These are phyloP conservation scores for Selaginella moellendorffii DNA, from an alignment of 75 land plant species.

Conservation along the genomic window DNA sequence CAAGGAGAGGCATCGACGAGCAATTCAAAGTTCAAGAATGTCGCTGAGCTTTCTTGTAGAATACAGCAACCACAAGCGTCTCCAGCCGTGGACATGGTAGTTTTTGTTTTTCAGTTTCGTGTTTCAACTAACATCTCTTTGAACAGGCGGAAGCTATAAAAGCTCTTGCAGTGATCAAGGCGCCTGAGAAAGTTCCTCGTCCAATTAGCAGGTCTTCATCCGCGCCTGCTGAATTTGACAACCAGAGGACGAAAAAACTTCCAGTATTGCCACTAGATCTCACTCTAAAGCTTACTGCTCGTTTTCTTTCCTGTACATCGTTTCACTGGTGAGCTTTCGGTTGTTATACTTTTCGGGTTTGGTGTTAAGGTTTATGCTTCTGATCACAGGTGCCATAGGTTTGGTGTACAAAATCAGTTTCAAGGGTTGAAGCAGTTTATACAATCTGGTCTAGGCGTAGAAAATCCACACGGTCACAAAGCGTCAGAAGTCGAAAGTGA, in stretches of 20 bases:
- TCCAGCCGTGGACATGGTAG: background rate
- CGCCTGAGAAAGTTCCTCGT: background rate
- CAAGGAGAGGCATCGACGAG: background rate
- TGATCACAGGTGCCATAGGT: conserved; percentile 22
- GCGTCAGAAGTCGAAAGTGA: conserved; percentile 2
- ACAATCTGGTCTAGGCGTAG: conserved; percentile 8
- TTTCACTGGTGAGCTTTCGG: conserved; percentile 40
- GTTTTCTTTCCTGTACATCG: conserved; percentile 45
- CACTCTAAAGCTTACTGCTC: conserved; percentile 42
- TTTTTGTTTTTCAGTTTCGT: conserved; percentile 2
- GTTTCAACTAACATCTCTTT: too few species aligned
- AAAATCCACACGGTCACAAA: background rate
- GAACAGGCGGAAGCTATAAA: conserved; percentile 61
- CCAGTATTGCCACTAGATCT: conserved; percentile 50
- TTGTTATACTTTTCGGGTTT: background rate
- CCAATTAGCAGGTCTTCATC: conserved; percentile 6
- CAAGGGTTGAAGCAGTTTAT: conserved; percentile 17
- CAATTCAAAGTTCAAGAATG: conserved; percentile 4
- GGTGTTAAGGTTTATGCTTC: background rate
- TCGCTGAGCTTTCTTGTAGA: conserved; percentile 2
- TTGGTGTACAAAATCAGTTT: conserved; percentile 14
- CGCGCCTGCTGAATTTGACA: conserved; percentile 10
- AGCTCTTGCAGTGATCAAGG: conserved; percentile 29
- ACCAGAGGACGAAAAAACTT: background rate
- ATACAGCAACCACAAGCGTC: background rate